phyloP scores from a whole-genome alignment of 2,329 filamentous ascomycete genomes.

The Beauveria varroae region DNA sequence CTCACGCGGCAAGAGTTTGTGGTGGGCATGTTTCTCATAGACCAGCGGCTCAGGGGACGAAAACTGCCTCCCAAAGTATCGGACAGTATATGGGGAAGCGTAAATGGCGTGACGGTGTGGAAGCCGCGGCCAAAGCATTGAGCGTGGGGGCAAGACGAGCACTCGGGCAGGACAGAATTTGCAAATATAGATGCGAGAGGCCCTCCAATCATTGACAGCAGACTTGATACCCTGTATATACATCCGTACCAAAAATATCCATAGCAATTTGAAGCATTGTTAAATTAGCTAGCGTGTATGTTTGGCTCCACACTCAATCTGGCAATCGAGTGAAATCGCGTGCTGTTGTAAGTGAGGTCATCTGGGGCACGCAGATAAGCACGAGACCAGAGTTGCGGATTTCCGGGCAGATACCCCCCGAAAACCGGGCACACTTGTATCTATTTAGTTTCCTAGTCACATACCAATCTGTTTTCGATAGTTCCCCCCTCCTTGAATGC shows the following conservation, averaged over 20 bases:
- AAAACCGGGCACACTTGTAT: neutral
- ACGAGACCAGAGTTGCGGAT: neutral
- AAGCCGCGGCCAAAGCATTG: conserved; percentile 21
- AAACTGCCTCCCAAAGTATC: conserved; percentile 67
- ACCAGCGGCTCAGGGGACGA: conserved; percentile 70
- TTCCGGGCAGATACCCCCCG: neutral
- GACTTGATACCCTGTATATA: conserved; percentile 7
- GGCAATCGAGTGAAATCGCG: no score
- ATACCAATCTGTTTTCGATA: neutral
- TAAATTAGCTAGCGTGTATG: neutral
- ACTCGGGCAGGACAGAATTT: neutral
- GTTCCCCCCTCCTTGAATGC: conserved; percentile 1
- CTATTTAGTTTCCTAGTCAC: neutral
- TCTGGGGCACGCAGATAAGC: neutral
- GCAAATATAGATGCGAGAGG: no score
- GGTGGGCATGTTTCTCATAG: conserved; percentile 75
- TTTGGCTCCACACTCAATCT: no score
- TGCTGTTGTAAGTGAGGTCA: neutral
- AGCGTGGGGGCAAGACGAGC: neutral
- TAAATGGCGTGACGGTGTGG: conserved; percentile 36
- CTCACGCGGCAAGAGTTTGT: conserved; percentile 67
- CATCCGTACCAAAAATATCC: neutral
- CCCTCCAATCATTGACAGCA: neutral
- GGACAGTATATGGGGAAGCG: conserved; percentile 71
- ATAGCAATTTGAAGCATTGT: neutral